A percentile compares a stretch with the other conserved stretches of the same genome.
Evolutionary conservation across 352 stramenopile species (phyloP).

Genomic region (Pythium dissimile): DNA sequence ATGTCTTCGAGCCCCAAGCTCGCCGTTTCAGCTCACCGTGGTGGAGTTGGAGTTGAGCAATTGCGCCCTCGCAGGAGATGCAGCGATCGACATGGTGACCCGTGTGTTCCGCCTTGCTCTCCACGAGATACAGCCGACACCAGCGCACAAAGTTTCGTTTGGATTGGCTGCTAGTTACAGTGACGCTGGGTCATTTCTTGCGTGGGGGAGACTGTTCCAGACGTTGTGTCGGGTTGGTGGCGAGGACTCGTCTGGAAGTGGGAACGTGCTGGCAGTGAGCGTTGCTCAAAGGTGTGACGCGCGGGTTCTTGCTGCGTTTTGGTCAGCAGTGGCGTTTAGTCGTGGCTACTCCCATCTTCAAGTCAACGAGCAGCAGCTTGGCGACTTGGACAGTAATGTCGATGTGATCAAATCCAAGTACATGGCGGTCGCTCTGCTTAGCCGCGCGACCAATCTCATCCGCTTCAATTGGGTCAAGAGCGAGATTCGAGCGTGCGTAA

Average conservation of each 20-base stretch:
- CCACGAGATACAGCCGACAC: background rate
- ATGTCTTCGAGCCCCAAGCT: background rate
- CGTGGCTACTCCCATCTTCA: background rate
- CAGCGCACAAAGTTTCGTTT: background rate
- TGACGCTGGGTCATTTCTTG: background rate
- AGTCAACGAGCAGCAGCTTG: background rate
- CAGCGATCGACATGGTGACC: background rate
- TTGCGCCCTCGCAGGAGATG: background rate
- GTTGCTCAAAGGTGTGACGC: background rate
- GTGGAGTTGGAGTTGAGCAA: slow-evolving; percentile 5
- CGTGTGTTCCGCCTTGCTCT: background rate
- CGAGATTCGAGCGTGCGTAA: background rate
- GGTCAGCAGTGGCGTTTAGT: slow-evolving; percentile 10
- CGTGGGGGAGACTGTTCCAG: slow-evolving; percentile 2
- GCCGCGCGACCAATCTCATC: background rate
- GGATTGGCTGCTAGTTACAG: too few species aligned
- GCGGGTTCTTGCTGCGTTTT: slow-evolving; percentile 2
- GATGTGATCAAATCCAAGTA: background rate
- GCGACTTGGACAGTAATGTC: background rate
- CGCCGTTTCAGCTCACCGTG: background rate
- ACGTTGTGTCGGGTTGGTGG: slow-evolving; percentile 4
- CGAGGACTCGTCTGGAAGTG: background rate
- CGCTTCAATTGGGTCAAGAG: background rate
- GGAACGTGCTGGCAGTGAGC: slow-evolving; percentile 1
- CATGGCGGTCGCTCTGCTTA: background rate